Evolutionary conservation across 1,284 basidiomycete genomes (phyloP), one percentile per base, ranked within the genome.

Genomic region (Pisolithus thermaeus): DNA sequence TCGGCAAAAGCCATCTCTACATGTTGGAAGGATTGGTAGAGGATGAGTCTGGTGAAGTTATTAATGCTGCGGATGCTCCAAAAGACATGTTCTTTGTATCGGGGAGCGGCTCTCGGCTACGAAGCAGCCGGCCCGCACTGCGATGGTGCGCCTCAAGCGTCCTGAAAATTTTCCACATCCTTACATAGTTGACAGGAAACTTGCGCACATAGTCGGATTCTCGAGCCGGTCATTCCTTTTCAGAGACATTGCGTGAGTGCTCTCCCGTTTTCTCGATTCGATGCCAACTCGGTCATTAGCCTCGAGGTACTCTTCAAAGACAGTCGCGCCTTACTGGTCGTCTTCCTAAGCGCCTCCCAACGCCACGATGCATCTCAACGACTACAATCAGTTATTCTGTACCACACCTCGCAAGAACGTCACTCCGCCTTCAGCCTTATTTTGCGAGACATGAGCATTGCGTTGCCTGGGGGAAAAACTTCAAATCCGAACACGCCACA

Each of bases 1-100:
- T 94, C 25, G 94, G 93, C 16, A 78, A 79, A 48, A 85, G 81
- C 3, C 90, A 94, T 61, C 69, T 97, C 7, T 97, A 97, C 61
- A 87, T 97, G 73, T 73, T 97, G 14, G 93, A 97, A 61, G 93
- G 94, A 6, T 75, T 97, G n/a, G 87, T 96, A 14, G 90, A 96
- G 66, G 87, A 84, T 49, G 81, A 87, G 8, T 82, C 86, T 42
- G 93, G 92, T 0, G 93, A 96, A 65, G 83, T 97, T 36, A 86
- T 97, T 46, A 91, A 94, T 60, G 91, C 90, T 1, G 81, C 81
- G 57, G 90, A 96, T 59, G 92, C 92, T 3, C 90, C 92, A 0
- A 81, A 82, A 56, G 82, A 86, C 47, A 73, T 96, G 39, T 82
- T 94, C 59, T 89, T 90, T 52, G 86, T 95, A 40, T 85, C 92